Percentiles rank a stretch among this genome's conserved stretches.
phyloP scores from a whole-genome alignment of 345 rosid genomes.

The Eucalyptus cloeziana region DNA sequence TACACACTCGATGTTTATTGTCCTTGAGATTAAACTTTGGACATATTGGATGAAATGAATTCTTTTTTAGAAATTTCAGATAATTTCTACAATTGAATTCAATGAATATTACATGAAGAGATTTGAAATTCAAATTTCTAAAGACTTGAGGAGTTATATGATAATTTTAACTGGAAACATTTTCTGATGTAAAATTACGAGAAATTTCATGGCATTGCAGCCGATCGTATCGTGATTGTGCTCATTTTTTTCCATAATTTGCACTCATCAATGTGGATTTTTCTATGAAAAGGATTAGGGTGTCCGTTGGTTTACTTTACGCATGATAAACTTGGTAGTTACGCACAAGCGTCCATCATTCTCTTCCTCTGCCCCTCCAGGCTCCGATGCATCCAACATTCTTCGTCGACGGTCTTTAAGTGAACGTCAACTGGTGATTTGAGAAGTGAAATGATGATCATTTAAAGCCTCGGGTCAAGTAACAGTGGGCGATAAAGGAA shows the following conservation, averaged over 20 bases:
- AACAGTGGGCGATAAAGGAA: background rate
- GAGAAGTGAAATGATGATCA: background rate
- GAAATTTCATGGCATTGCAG: background rate
- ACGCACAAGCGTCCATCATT: background rate
- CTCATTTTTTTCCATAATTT: background rate
- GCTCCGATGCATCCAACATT: background rate
- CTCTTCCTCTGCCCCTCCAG: background rate
- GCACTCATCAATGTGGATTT: background rate
- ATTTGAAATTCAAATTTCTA: background rate
- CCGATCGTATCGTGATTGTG: background rate
- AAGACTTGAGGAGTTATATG: background rate
- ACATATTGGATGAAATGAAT: too few relatives aligned
- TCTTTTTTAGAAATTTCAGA: too few relatives aligned
- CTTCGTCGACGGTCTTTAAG: background rate
- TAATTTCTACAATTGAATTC: fast-evolving
- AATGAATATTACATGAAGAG: too few relatives aligned
- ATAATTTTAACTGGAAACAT: background rate
- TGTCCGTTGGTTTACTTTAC: background rate
- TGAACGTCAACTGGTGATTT: background rate
- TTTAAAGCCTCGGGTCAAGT: background rate
- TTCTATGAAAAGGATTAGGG: background rate
- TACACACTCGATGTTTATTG: too few relatives aligned
- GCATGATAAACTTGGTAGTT: background rate
- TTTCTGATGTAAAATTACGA: fast-evolving
- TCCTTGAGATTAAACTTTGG: too few relatives aligned